These are phyloP conservation scores for Zygosaccharomyces pseudobailii DNA, from an alignment of 1,139 yeast species.

Conservation along the genomic window DNA sequence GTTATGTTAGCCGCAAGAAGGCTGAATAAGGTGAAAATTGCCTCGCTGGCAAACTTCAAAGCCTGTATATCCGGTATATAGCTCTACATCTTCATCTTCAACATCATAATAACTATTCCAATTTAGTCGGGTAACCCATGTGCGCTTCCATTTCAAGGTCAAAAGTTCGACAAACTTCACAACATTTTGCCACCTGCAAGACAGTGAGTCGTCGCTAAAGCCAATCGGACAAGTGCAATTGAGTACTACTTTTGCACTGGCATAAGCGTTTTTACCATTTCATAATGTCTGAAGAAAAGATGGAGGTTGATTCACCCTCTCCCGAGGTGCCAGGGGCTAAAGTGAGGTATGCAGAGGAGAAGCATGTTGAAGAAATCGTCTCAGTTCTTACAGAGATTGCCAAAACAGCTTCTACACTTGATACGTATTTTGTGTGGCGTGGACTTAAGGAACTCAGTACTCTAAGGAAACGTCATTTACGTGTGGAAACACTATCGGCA, in stretches of 20 bases:
- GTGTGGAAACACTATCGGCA: constrained; percentile 48
- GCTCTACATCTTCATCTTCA: not conserved
- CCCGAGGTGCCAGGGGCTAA: constrained; percentile 27
- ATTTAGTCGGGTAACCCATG: not conserved
- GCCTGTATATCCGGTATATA: not conserved
- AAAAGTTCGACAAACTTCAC: not conserved
- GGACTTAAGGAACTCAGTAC: constrained; percentile 79
- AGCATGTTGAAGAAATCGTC: constrained; percentile 31
- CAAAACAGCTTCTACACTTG: constrained; percentile 75
- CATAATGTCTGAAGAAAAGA: constrained; percentile 22
- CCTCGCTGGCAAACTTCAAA: not conserved
- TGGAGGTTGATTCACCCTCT: constrained; percentile 25
- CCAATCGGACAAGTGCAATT: not conserved
- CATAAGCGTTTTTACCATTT: not conserved
- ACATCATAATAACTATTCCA: not conserved
- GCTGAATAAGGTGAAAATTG: constrained; percentile 17
- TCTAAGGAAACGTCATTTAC: constrained; percentile 57
- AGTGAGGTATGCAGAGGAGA: constrained; percentile 23
- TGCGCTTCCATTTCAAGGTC: not conserved
- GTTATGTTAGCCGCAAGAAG: constrained; percentile 45
- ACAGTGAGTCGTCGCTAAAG: not conserved
- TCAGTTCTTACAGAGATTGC: constrained; percentile 33
- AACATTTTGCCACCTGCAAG: constrained; percentile 1
- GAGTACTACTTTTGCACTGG: not conserved
- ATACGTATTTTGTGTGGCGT: constrained; percentile 81